Conservation (phyloP, 2,329 filamentous ascomycete genomes). For the Ophiostoma sp. region DNA sequence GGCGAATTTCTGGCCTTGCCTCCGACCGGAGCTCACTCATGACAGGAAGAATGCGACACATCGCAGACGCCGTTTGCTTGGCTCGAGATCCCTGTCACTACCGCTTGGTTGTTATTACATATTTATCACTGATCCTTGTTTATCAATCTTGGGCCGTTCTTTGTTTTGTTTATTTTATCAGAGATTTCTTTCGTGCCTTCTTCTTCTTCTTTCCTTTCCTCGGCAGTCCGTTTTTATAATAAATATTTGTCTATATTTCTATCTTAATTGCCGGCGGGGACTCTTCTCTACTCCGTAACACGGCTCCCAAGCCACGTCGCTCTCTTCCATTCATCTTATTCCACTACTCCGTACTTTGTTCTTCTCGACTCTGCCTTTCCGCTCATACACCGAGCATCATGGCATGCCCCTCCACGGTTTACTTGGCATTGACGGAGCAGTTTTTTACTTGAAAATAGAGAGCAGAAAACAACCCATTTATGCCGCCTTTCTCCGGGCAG, state of each 20-base stretch:
- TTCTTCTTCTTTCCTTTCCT: neutral
- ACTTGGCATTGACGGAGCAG: neutral
- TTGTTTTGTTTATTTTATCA: neutral
- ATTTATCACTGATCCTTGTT: conserved; percentile 13
- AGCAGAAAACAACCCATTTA: neutral
- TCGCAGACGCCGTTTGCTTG: neutral
- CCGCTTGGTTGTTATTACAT: neutral
- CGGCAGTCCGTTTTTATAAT: neutral
- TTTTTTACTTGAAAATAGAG: conserved; percentile 3
- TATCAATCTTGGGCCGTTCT: neutral
- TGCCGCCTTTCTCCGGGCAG: neutral
- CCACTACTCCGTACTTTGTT: neutral
- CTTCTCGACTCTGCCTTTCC: neutral
- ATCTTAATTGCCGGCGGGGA: conserved; percentile 11
- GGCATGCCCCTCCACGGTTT: neutral
- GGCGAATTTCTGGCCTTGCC: neutral
- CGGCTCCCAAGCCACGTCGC: neutral
- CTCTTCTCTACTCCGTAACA: neutral
- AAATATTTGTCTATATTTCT: neutral
- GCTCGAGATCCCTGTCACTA: neutral
- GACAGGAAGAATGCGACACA: neutral
- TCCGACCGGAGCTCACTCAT: conserved; percentile 7
- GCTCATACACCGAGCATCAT: neutral
- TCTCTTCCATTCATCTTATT: neutral
- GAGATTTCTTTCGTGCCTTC: neutral